Percentiles rank a stretch among this genome's conserved stretches.
Conservation (phyloP, 345 rosid species). For the Camelina laxa region DNA sequence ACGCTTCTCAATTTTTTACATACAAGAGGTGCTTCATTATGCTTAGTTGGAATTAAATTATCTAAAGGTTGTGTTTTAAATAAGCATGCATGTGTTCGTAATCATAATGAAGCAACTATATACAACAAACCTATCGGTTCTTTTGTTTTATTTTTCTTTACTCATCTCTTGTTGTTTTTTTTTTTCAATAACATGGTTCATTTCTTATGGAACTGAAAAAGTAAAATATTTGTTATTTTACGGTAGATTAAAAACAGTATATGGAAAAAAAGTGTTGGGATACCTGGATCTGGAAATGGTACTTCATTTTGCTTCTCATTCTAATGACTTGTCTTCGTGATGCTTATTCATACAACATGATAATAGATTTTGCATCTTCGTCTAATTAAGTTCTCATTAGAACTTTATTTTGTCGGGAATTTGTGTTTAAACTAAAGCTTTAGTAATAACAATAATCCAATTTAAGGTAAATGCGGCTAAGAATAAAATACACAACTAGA, state of each 20-base stretch:
- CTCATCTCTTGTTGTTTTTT: neutral
- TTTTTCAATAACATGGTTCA: neutral
- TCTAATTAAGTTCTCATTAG: neutral
- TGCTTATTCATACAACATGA: no score
- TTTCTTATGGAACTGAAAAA: neutral
- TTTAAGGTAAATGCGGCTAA: slow-evolving; percentile 15
- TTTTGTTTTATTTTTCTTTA: neutral
- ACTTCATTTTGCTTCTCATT: neutral
- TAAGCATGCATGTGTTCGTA: slow-evolving; percentile 23
- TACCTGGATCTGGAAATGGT: no score
- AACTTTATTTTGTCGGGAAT: neutral
- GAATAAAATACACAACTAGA: slow-evolving; percentile 27
- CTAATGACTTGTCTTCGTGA: neutral
- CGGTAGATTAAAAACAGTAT: neutral
- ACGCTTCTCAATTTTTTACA: slow-evolving; percentile 12
- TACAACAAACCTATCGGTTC: neutral
- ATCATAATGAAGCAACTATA: neutral
- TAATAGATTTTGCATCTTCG: neutral
- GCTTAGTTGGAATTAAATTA: neutral
- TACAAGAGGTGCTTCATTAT: slow-evolving; percentile 10
- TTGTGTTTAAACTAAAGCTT: neutral
- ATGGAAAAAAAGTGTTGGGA: no score
- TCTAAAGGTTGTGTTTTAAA: neutral
- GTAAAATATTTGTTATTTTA: neutral
- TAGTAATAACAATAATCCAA: neutral